Evolutionary conservation across 495 filamentous ascomycete species (phyloP).

Genomic region (Jackrogersella multiformis): DNA sequence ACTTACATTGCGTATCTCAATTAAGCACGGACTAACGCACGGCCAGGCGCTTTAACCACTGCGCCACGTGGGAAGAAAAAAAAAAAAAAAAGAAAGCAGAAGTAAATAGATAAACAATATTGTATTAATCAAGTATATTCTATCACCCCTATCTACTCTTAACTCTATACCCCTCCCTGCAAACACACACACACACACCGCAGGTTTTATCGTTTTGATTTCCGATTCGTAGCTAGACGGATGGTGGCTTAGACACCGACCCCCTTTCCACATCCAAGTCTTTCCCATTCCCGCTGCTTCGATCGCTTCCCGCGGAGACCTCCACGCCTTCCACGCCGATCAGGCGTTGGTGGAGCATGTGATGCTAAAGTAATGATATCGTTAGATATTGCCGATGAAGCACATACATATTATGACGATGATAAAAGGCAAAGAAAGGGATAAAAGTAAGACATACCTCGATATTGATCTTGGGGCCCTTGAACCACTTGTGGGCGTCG

Average conservation of each 20-base stretch:
- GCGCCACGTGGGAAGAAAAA: too few relatives aligned
- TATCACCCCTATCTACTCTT: background rate
- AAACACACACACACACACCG: background rate
- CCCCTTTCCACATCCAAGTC: slow-evolving; percentile 40
- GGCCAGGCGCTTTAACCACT: too few relatives aligned
- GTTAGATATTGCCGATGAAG: slow-evolving; percentile 20
- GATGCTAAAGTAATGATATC: slow-evolving; percentile 28
- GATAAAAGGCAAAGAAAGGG: too few relatives aligned
- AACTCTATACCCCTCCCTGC: background rate
- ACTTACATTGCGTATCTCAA: too few relatives aligned
- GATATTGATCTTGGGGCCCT: slow-evolving; percentile 75
- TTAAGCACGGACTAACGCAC: too few relatives aligned
- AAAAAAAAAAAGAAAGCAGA: too few relatives aligned
- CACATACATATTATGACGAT: too few relatives aligned
- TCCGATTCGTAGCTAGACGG: background rate
- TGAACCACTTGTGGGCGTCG: slow-evolving; percentile 75
- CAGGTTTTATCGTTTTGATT: background rate
- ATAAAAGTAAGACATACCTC: slow-evolving; percentile 46
- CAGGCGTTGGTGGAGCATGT: slow-evolving; percentile 37
- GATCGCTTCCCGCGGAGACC: background rate
- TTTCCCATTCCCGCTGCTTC: slow-evolving; percentile 5
- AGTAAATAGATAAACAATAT: background rate
- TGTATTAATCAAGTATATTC: background rate
- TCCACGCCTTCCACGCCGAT: slow-evolving; percentile 33
- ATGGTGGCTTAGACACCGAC: slow-evolving; percentile 24